phyloP scores from a whole-genome alignment of 2,329 filamentous ascomycete species.

The Microdochium nivale region DNA sequence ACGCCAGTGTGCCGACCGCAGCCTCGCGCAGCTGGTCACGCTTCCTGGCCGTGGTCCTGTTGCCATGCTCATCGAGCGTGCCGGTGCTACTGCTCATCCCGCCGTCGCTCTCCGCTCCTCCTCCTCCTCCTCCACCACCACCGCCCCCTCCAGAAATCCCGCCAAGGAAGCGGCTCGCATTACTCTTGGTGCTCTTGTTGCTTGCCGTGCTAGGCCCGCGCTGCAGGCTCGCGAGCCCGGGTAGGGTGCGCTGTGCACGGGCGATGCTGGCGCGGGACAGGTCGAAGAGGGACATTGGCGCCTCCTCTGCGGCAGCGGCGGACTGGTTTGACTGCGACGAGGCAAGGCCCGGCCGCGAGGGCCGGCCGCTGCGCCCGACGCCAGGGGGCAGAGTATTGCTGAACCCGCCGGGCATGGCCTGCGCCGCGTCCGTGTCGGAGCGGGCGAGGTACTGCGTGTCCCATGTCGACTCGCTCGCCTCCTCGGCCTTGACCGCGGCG shows the following conservation, averaged over 20 bases:
- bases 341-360: conserved; percentile 13
- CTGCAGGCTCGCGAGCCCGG: conserved; percentile 44
- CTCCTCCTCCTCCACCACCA: neutral
- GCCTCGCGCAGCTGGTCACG: conserved; percentile 63
- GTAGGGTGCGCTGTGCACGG: conserved; percentile 49
- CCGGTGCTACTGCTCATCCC: conserved; percentile 13
- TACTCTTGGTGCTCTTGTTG: conserved; percentile 13
- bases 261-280: conserved; percentile 52
- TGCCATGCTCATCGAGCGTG: conserved; percentile 12
- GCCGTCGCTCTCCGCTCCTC: conserved; percentile 6
- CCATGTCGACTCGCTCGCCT: conserved; percentile 61
- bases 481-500: conserved; percentile 55
- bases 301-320: conserved; percentile 40
- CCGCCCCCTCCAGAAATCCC: conserved; percentile 30
- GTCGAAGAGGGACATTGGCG: conserved; percentile 58
- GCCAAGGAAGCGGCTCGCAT: conserved; percentile 10
- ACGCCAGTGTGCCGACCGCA: conserved; percentile 58
- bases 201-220: conserved; percentile 27
- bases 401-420: conserved; percentile 49
- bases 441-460: conserved; percentile 51
- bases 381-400: conserved; percentile 22
- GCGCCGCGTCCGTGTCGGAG: conserved; percentile 14
- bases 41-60: conserved; percentile 45
- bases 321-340: conserved; percentile 33
- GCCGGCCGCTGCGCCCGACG: conserved; percentile 19